These are phyloP conservation scores for Candida ulmi DNA, from an alignment of 805 yeast genomes.

Conservation along the genomic window DNA sequence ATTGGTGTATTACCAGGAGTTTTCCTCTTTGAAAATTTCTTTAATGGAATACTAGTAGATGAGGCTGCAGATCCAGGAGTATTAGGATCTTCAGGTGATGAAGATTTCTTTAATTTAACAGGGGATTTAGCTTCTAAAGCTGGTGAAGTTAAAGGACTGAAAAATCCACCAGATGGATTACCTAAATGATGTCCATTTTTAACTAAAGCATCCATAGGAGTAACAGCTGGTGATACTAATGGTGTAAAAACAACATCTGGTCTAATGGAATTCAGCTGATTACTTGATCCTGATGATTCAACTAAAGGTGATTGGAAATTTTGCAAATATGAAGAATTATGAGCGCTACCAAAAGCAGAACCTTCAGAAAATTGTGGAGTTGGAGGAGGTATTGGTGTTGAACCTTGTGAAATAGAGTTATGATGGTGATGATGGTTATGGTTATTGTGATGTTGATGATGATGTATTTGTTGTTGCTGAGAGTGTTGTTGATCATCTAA, in stretches of 20 bases:
- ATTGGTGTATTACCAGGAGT: slow-evolving; percentile 35
- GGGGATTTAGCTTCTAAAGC: slow-evolving; percentile 46
- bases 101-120: slow-evolving; percentile 13
- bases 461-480: not conserved
- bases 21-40: slow-evolving; percentile 28
- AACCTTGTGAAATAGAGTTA: not conserved
- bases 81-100: slow-evolving; percentile 17
- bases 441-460: not conserved
- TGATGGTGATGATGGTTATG: not conserved
- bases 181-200: slow-evolving; percentile 4
- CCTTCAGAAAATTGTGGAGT: slow-evolving; percentile 19
- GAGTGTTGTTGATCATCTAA: not conserved
- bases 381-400: slow-evolving; percentile 12
- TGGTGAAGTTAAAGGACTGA: slow-evolving; percentile 60
- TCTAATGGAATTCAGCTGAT: slow-evolving; percentile 26
- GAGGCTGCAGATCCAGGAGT: no score
- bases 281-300: slow-evolving; percentile 4
- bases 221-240: slow-evolving; percentile 67
- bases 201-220: slow-evolving; percentile 43
- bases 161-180: slow-evolving; percentile 16
- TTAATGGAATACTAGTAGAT: slow-evolving; percentile 2
- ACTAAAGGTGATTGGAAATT: slow-evolving; percentile 15
- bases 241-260: slow-evolving; percentile 71
- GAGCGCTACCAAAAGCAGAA: not conserved
- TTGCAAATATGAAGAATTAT: slow-evolving; percentile 7